Conservation (phyloP, 257 asterid genomes). For the Plantago ovata region DNA sequence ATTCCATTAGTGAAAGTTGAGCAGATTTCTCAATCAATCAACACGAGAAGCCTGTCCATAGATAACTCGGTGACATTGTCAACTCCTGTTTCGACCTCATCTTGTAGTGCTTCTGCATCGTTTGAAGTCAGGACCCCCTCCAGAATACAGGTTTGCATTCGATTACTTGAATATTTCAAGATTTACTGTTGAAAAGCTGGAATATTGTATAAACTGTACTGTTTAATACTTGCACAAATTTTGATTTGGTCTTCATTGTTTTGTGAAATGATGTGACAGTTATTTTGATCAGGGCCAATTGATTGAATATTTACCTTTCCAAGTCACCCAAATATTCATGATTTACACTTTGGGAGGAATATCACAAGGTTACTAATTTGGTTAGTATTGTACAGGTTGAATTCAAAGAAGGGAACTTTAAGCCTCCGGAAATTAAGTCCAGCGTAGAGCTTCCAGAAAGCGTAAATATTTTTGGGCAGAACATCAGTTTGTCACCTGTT, state of each 20-base stretch:
- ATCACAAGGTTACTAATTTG: not conserved
- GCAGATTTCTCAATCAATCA: constrained; percentile 67
- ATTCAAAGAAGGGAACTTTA: constrained; percentile 79
- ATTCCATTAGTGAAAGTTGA: constrained; percentile 79
- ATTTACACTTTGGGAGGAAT: not conserved
- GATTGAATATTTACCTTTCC: no score
- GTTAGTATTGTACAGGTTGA: constrained; percentile 46
- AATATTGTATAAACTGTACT: no score
- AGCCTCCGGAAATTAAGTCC: constrained; percentile 91
- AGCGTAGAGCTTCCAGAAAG: constrained; percentile 70
- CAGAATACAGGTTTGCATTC: constrained; percentile 67
- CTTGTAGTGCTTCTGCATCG: constrained; percentile 82
- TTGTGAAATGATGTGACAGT: no score
- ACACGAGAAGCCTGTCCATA: constrained; percentile 59
- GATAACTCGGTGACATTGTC: constrained; percentile 65
- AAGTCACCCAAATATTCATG: no score
- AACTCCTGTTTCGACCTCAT: constrained; percentile 55
- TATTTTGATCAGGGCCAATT: no score
- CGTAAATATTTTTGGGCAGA: constrained; percentile 69
- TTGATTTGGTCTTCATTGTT: no score
- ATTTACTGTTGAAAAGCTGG: no score
- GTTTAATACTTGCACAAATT: no score
- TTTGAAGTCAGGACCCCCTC: constrained; percentile 80
- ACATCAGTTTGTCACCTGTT: constrained; percentile 53
- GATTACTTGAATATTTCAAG: not conserved